Evolutionary conservation across 164 flowering plant genomes (phyloP), one percentile per base, ranked within the genome.

Genomic region (Chloranthus sessilifolius): DNA sequence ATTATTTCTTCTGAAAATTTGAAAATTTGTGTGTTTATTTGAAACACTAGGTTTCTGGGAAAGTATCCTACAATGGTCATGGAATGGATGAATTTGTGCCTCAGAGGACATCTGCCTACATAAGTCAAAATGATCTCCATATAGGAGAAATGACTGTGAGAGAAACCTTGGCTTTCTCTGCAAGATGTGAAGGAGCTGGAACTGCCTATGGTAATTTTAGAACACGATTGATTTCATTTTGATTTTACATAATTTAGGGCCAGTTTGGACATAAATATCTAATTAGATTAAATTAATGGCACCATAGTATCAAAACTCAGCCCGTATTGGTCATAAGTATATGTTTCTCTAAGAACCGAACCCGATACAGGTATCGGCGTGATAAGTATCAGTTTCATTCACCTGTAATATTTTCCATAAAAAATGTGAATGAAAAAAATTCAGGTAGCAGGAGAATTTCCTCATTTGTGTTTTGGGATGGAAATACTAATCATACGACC

Each of bases 1-100:
- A 5, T 1, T 22, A 28, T 37, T 11, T 17, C 6, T 3, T 35
- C 29, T 6, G 15, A 25, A 26, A 5, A 7, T 47, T 11, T 16
- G n/a, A 47, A 30, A 43, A 5, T 4, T n/a, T 3, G 25, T 16
- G 5, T 35, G 29, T 37, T 41, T 17, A 21, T 25, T 21, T 43
- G 24, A 11, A 39, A 37, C 15, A 28, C 29, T 48, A 79, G 89
- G 60, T 62, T 26, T 74, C 80, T 1, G 85, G 85, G 16, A 69
- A 43, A 41, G 73, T 82, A n/a, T 80, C 77, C 38, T 82, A 80
- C 60, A 82, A 82, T 70, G 90, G 90, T 4, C 83, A 80, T 62
- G 68, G 58, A 23, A 60, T 80, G 77, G 34, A 82, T 37, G 90
- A 82, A 57, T 82, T 82, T 73, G 78, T 80, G 15, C 86, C 86